Evolutionary conservation across 495 filamentous ascomycete genomes (phyloP), one percentile per base, ranked within the genome.

Genomic region (Opeltia flavorubescens): DNA sequence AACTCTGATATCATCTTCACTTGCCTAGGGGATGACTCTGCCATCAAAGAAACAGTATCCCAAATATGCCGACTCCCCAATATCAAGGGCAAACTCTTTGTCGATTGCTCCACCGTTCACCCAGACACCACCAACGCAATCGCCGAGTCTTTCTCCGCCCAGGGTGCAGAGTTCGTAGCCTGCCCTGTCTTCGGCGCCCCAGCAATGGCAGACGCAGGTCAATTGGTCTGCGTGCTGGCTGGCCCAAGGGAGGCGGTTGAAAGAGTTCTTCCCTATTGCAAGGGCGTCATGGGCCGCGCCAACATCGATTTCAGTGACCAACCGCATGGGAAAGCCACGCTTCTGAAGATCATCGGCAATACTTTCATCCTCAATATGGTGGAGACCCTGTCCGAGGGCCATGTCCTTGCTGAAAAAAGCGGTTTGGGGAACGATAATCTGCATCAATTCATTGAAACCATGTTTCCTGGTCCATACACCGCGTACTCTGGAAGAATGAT

Each of bases 91-190:
- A 89, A 87, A 62, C 65, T 86, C 15, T 76, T 94, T 48, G 67
- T 94, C 30, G 87, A 94, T 54, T 89, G 82, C 69, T 89, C 84
- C 1, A 95, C 88, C 36, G 78, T 95, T 29, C 81, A 89, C 61
- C 87, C 89, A 0, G 80, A 88, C 34, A 91, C 84, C 21, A 84
- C 86, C 3, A 71, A 82, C 34, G 64, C 62, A 38, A 54, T 84
- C 4, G 76, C 79, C 35, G 64, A 74, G 47, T 63, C 60, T 3
- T 67, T 84, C 44, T 52, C 61, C 2, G 69, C 59, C 1, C 70
- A 70, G 20, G 82, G 81, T 6, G 86, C 74, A 0, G 64, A 78
- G 31, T 91, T 93, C 62, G 75, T 93, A 24, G 80, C 83, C 6
- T 84, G 78, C 48, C 86, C 87, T 5, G 64, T 64, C 28, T 55